Base-by-base conservation (phyloP, 768 basidiomycete genomes). In the Boletus insuetus region DNA sequence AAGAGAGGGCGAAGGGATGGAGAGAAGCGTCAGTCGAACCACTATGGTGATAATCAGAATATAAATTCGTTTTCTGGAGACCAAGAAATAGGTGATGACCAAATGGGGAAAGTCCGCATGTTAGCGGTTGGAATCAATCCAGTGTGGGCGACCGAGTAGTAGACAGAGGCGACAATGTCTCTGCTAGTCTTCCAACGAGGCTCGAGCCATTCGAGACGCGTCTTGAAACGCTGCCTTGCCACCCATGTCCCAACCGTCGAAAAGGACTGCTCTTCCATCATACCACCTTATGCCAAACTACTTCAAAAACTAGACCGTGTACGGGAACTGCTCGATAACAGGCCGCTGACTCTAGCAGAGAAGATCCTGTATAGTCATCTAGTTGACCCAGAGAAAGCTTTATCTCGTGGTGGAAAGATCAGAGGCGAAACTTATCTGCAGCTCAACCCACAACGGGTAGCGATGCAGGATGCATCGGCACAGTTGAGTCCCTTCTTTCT, bases 331-430 rank as follows among this genome's bases (percentile, higher is more conserved):
- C 79, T 98, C 53, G 74, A 78, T 61, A 78, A 84, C 61, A 78
- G 86, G 51, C 95, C 94, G 37, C 75, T 99, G 51, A 93, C 94
- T 3, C 79, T 99, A n/a, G 89, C 95, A 20, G 97, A 99, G 74
- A 99, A 99, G 79, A 95, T 98, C 41, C 79, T 99, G 31, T 98
- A 97, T 74, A 87, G 91, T 64, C 97, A 99, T 73, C 76, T 98
- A 51, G 74, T 83, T 58, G 82, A 96, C 62, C 91, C 92, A 5
- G 82, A 87, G 54, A 83, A 85, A 64, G 84, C 77, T 51, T 73
- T 95, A 45, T 79, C 80, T 35, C 73, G 80, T 43, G 82, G 82
- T 29, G 82, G 84, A 31, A 85, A 81, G 60, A 79, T 93, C 39
- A 79, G 95, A 63, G 96, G 95, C 19, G 85, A 94, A 69, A 79